Evolutionary conservation across 1,284 basidiomycete genomes (phyloP).

Genomic region (Abortiporus biennis): DNA sequence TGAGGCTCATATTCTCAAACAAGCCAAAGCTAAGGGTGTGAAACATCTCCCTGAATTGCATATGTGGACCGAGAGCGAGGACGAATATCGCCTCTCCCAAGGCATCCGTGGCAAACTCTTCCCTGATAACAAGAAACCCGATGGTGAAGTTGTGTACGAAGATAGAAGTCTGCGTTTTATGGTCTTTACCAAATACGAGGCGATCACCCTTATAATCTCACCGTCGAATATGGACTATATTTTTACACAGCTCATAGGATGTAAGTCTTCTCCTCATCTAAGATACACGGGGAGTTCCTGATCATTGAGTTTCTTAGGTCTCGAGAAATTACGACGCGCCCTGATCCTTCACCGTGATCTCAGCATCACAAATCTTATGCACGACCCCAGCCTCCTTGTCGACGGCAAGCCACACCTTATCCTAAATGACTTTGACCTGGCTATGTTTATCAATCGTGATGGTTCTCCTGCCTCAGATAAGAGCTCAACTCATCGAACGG

Average conservation of each 20-base stretch:
- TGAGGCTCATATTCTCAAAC: neutral
- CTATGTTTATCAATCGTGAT: neutral
- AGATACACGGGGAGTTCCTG: too few relatives aligned
- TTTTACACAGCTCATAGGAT: slow-evolving; percentile 8
- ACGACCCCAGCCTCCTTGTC: neutral
- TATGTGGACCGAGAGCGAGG: neutral
- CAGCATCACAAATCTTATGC: slow-evolving; percentile 12
- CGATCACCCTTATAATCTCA: slow-evolving; percentile 4
- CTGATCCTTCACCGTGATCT: slow-evolving; percentile 11
- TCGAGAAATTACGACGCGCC: too few relatives aligned
- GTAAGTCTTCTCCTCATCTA: slow-evolving; percentile 3
- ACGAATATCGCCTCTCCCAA: neutral
- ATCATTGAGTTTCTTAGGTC: too few relatives aligned
- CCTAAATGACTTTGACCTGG: slow-evolving; percentile 12
- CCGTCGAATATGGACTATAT: slow-evolving; percentile 6
- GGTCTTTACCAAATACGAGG: slow-evolving; percentile 6
- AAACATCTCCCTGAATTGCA: slow-evolving; percentile 7
- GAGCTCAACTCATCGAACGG: slow-evolving; percentile 5
- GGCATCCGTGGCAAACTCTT: neutral
- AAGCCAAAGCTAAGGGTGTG: neutral
- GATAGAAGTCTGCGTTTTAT: slow-evolving; percentile 3
- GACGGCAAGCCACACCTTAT: slow-evolving; percentile 5
- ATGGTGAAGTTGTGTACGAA: slow-evolving; percentile 5
- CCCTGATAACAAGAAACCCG: neutral
- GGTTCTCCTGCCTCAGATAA: slow-evolving; percentile 1